Base-by-base conservation (phyloP, 2,329 filamentous ascomycete species). In the Tolypocladium tropicale region DNA sequence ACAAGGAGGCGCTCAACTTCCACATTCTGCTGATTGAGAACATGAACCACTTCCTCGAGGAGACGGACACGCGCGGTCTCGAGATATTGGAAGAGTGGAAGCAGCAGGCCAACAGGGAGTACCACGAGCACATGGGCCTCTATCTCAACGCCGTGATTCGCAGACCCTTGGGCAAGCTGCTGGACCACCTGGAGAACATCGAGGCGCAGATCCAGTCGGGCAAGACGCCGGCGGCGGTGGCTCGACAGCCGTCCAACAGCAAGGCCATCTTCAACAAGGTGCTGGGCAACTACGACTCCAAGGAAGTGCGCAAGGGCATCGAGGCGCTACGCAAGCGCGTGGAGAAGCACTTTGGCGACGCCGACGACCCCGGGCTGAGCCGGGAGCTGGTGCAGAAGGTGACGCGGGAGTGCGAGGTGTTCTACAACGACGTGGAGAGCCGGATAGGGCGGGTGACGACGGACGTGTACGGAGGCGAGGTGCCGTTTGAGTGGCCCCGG, bases 1-100 rank as follows among this genome's bases (percentile, higher is more conserved):
- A 97, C 68, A 97, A 99, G 73, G 92, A 96, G 70, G 90, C 91
- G 6, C 81, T 99, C 58, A 97, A 97, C 74, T 96, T 95, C 74
- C 92, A 97, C 71, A 96, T 99, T 65, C 80, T 97, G 36, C 80
- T 97, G 55, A 97, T 99, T 63, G 93, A 99, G 72, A 99, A 99
- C 71, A 96, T 96, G 91, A 95, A 96, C 67, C 91, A 96, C 72
- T 97, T 95, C 73, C 78, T 94, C 12, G 92, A 97, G 68, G 92
- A 96, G 70, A 88, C 95, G 10, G 90, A 95, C 62, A 78, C 86
- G 18, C 81, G 83, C 21, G 80, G 82, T 39, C 83, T 94, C 59
- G 81, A 88, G 9, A 84, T 95, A 1, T 79, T 97, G 5, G 84
- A 89, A 58, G 84, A 89, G 62, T 96, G 92, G 89, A 88, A 85